Conservation (phyloP, 108 stramenopile genomes). For the Aurantiochytrium sp. region DNA sequence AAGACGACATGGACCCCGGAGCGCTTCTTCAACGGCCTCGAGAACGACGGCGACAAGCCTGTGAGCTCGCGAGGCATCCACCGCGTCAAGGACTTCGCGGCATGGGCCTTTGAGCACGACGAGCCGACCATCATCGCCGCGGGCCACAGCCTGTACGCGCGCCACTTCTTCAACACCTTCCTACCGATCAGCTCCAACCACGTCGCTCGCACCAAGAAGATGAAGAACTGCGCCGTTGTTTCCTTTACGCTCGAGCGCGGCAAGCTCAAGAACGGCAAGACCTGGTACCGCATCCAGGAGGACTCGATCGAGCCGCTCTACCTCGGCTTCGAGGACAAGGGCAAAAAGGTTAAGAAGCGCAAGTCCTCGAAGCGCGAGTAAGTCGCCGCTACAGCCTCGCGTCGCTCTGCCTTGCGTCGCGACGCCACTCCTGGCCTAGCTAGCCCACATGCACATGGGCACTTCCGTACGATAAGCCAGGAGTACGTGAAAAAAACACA, state of each 20-base stretch:
- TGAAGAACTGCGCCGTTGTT: constrained; percentile 13
- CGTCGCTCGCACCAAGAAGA: neutral
- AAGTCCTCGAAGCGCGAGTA: neutral
- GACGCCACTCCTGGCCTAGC: too few species aligned
- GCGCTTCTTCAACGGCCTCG: constrained; percentile 1
- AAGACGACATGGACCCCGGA: neutral
- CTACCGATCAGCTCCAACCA: neutral
- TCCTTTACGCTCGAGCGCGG: neutral
- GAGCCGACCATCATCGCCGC: constrained; percentile 40
- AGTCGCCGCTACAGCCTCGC: too few species aligned
- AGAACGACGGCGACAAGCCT: constrained; percentile 38
- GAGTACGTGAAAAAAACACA: too few species aligned
- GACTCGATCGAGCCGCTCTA: neutral
- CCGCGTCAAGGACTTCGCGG: constrained; percentile 35
- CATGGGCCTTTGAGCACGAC: constrained; percentile 35
- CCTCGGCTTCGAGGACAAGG: constrained; percentile 28
- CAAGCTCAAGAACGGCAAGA: constrained; percentile 21
- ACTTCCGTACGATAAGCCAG: too few species aligned
- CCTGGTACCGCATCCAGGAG: constrained; percentile 3
- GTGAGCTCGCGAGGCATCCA: constrained; percentile 27
- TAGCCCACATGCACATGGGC: too few species aligned
- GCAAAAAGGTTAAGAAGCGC: neutral
- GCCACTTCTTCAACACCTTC: constrained; percentile 37
- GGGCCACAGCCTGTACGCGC: constrained; percentile 33
- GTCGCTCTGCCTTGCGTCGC: too few species aligned